Base-by-base conservation (phyloP, 139 green algal species). In the Coelastrella sp. region DNA sequence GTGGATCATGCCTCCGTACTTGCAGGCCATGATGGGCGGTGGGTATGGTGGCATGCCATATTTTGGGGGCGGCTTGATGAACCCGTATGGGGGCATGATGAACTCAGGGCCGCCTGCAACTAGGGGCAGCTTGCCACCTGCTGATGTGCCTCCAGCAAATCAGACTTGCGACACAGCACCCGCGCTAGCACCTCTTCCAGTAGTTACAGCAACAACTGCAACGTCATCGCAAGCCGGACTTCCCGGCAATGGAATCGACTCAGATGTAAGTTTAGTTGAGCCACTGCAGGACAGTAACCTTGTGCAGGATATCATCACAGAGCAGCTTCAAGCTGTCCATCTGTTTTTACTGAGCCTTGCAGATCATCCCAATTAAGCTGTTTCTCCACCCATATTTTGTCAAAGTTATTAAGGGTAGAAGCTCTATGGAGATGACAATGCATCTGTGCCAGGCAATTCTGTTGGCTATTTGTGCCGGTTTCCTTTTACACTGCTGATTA, bases 71-170 rank as follows among this genome's bases (percentile, higher is more conserved):
- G 84, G 66, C 24, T 24, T 89, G 84, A 80, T 89, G 49, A 68
- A 89, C 72, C 84, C 84, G 12, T 89, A 89, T 24, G 61, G 61
- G 3, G 66, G 66, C 68, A 87, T 87, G 82, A 87, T 87, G 82
- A 60, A 14, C 35, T 12, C 82, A 78, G n/a, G 17, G 8, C 14
- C 35, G 58, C 58, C 56, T 10, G 56, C 1, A 66, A 4, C 78
- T 19, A 1, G 14, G 60, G 58, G 60, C 82, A 57, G 12, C 58
- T 35, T 85, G 79, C 58, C 25, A 70, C 49, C 79, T 35, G 58
- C 79, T 72, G 22, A 9, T 12, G 27, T 87, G 61, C 20, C 82
- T 20, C 82, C n/a, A 63, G 35, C 35, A n/a, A 89, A n/a, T 25
- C 19, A 49, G 25, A 8, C 66, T 25, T 49, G 27, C 73, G 72